Evolutionary conservation across 148 eudicot genomes (phyloP), one percentile per base, ranked within the genome.

Genomic region (Drosera capensis): DNA sequence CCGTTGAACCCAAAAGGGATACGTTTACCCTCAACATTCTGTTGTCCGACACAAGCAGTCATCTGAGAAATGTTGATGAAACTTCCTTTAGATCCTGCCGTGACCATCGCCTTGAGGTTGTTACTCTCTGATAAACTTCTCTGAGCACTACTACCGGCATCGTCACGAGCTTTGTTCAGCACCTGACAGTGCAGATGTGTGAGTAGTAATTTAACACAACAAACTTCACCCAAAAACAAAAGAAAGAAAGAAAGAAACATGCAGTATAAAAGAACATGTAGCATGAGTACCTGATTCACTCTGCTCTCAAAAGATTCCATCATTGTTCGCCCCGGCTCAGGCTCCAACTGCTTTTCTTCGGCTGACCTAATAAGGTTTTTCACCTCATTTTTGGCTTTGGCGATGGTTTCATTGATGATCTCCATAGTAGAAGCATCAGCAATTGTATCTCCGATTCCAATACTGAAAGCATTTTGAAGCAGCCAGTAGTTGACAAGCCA

Each of bases 21-120:
- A 8, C 99, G 94, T 50, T 92, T 92, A 18, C 99, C 99, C 65
- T 85, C 99, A 54, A 92, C 99, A 58, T 92, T 92, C 74, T 92
- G 99, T 71, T 92, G 99, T 23, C 99, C 99, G 60, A 92, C 99
- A 85, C 99, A 92, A 43, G 99, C 99, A 74, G 99, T 92, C 99
- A 92, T 92, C 68, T 92, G 99, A 14, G 99, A 92, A 48, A 92
- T 92, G 52, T 92, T 92, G 61, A 92, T 92, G 61, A 92, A 92
- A 77, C 99, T 92, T n/a, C 43, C 99, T 65, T 92, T 92, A 1
- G 99, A 92, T 35, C 99, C 99, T 25, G 99, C 99, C 9, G 95
- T 85, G 44, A 85, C 99, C 99, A 92, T 92, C 43, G 99, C 95
- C 68, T 92, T 92, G 38, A 92, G 75, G 65, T 92, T 92, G 73